Base-by-base conservation (phyloP, 78 protist species). In the Mastigamoeba balamuthi region DNA sequence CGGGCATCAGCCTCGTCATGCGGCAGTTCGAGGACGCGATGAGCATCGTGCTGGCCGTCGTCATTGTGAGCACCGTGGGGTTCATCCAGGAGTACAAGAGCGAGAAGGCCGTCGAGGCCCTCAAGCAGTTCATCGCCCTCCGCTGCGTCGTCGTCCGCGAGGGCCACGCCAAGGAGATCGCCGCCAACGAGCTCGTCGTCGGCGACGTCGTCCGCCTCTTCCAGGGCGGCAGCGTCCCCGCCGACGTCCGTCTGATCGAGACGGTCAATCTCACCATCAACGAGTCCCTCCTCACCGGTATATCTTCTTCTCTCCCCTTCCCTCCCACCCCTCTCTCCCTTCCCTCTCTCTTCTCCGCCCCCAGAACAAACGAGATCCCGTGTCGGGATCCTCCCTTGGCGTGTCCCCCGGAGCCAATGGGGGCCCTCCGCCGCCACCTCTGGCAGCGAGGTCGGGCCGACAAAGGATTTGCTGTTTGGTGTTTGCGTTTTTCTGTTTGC, bases 161-260 rank as follows among this genome's bases (percentile, higher is more conserved):
- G 17, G 81, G 81, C 30, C n/a, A 30, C 28, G 7, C 8, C 6
- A 1, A 7, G 48, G 72, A 53, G 2, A 29, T 75, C 7, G 8
- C n/a, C 25, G 75, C 81, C 1, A 1, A 1, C 2, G 66, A 77
- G 6, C 29, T 77, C 40, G 85, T 85, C 28, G 74, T 73, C 25
- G 85, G 90, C 30, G 90, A 85, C 66, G 2, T 85, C 3, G 75
- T 85, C n/a, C 8, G 27, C 4, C 3, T 78, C 2, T 0, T 40
- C 5, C 8, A 35, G 25, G 87, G 87, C 4, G 78, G 82, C n/a
- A 63, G 77, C 27, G 73, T 87, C 2, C 91, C 91, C 0, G 91
- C 91, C 28, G 91, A 87, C 44, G n/a, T 75, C 7, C 86, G 91
- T 28, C 35, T 87, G 10, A 40, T 87, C 66, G 75, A 78, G 40